Base-by-base conservation (phyloP, 2,329 filamentous ascomycete species). In the Exophiala alcalophila region DNA sequence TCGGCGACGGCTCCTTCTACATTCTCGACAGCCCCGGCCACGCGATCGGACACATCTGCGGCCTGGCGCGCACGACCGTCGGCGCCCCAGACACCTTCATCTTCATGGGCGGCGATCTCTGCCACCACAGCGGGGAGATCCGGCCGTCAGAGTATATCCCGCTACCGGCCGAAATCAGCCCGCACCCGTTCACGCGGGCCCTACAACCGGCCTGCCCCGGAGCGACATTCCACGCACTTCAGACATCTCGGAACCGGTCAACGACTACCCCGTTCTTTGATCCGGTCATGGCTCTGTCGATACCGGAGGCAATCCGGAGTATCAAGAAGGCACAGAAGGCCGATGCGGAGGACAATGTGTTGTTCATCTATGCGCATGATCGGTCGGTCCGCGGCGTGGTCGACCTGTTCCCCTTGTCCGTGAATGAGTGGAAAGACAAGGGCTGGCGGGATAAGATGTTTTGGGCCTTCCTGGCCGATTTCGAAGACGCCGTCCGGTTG, bases 41-140 rank as follows among this genome's bases (percentile, higher is more conserved):
- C 24, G 66, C 69, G 0, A 57, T 72, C 8, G 72, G 71, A 1
- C 73, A 76, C 52, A 60, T 74, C n/a, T 69, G 66, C 43, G 74
- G 64, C 3, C 61, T 78, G 0, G 74, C 71, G 1, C 61, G 74
- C 5, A 70, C 66, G 0, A 62, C 62, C 0, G n/a, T 46, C 10
- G 44, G 35, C 10, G 54, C 57, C 1, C 16, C 31, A 5, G 57
- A 55, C 23, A 54, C 60, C 1, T 77, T 75, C 53, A 65, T 75
- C 19, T 65, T 75, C 50, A 69, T 76, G 61, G 73, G 69, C 19
- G 72, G 70, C 12, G 73, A 76, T 53, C 59, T 65, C 4, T 67
- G 62, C 24, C 71, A 74, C 46, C 66, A 74, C 43, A 60, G 58
- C 27, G 38, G 38, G 24, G 43, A 50, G 25, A 38, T 45, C 18